Evolutionary conservation across 2,329 filamentous ascomycete species (phyloP).

Genomic region (Exophiala bonariae): DNA sequence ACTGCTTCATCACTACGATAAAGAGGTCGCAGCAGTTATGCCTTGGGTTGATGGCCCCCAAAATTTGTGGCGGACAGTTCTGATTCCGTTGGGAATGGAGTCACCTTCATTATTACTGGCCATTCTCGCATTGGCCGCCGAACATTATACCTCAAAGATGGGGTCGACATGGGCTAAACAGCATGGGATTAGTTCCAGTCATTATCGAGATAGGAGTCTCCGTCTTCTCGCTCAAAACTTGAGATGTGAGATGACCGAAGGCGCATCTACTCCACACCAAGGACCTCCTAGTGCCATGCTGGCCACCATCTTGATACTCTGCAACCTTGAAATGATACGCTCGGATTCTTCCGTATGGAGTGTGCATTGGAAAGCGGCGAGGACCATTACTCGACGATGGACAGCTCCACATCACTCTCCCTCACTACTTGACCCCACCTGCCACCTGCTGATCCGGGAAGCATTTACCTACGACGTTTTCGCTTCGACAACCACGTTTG

Average conservation of each 20-base stretch:
- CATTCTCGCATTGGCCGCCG: constrained; percentile 29
- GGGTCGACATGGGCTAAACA: constrained; percentile 3
- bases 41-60: constrained; percentile 31
- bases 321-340: constrained; percentile 30
- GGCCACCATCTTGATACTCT: constrained; percentile 30
- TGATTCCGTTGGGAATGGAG: constrained; percentile 28
- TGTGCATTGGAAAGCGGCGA: constrained; percentile 30
- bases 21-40: constrained; percentile 26
- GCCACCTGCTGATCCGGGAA: constrained; percentile 29
- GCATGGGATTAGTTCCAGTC: constrained; percentile 4
- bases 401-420: constrained; percentile 8
- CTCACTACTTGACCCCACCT: constrained; percentile 14
- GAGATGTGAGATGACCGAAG: constrained; percentile 10
- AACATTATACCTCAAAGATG: constrained; percentile 20
- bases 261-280: constrained; percentile 4
- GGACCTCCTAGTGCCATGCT: constrained; percentile 18
- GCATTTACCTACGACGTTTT: constrained; percentile 32
- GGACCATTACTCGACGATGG: constrained; percentile 27
- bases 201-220: constrained; percentile 17
- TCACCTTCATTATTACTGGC: constrained; percentile 28
- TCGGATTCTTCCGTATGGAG: constrained; percentile 27
- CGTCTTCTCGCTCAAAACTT: constrained; percentile 13
- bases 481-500: constrained; percentile 30
- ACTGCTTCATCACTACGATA: constrained; percentile 30
- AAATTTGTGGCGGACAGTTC: constrained; percentile 30